Percentiles rank a stretch among this genome's conserved stretches.
These are phyloP conservation scores for Nakazawaea ishiwadae DNA, from an alignment of 805 yeast genomes.

Conservation along the genomic window DNA sequence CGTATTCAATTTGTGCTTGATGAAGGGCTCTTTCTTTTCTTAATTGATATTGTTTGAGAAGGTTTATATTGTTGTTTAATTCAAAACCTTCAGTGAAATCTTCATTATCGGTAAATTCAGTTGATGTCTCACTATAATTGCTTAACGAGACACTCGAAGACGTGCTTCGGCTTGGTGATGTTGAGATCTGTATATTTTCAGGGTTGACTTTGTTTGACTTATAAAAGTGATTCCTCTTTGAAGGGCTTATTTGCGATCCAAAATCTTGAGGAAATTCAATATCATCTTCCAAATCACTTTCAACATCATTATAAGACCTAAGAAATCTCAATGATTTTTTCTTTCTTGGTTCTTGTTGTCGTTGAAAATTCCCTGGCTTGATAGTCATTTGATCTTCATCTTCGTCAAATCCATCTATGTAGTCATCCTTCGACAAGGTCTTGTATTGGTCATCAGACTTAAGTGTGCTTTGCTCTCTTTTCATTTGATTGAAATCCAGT, in stretches of 20 bases:
- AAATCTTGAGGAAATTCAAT: constrained; percentile 42
- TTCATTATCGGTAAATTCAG: constrained; percentile 10
- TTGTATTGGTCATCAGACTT: not conserved
- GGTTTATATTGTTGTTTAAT: constrained; percentile 9
- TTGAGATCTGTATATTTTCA: not conserved
- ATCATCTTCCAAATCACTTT: constrained; percentile 34
- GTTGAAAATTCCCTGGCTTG: not conserved
- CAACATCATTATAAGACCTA: not conserved
- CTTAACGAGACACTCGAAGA: constrained; percentile 5
- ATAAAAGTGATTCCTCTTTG: not conserved
- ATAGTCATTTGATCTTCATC: not conserved
- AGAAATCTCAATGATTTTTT: constrained; percentile 7
- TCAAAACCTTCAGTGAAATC: constrained; percentile 13
- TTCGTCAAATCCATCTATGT: constrained; percentile 4
- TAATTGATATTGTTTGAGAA: constrained; percentile 9
- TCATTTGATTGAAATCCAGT: constrained; percentile 5
- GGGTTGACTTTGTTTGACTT: not conserved
- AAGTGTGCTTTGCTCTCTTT: not conserved
- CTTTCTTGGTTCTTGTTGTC: not conserved
- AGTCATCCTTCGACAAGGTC: constrained; percentile 1
- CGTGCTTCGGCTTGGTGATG: constrained; percentile 9
- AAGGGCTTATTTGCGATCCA: constrained; percentile 23
- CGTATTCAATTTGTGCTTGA: constrained; percentile 12
- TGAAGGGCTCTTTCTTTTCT: constrained; percentile 9
- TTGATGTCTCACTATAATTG: constrained; percentile 10